A percentile compares a stretch with the other conserved stretches of the same genome.
These are phyloP conservation scores for Echium plantagineum DNA, from an alignment of 257 asterid species.

Conservation along the genomic window DNA sequence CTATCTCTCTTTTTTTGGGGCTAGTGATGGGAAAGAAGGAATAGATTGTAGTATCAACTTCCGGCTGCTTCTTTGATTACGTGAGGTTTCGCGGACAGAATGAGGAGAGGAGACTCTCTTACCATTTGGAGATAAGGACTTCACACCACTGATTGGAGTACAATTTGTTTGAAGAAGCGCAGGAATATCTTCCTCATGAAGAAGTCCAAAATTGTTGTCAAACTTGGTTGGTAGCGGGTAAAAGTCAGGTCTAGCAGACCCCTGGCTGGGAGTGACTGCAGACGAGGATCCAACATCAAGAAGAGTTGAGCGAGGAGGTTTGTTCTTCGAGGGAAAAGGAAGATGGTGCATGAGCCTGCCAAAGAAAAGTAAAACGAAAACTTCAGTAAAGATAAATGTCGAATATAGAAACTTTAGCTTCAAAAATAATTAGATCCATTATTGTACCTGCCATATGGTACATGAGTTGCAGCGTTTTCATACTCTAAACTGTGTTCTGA, in stretches of 20 bases:
- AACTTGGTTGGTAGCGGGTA: slow-evolving; percentile 46
- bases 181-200: slow-evolving; percentile 62
- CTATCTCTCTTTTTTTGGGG: slow-evolving; percentile 24
- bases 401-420: not conserved
- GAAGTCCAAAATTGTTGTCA: slow-evolving; percentile 38
- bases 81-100: slow-evolving; percentile 18
- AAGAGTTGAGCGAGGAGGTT: slow-evolving; percentile 47
- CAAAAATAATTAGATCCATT: not conserved
- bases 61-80: slow-evolving; percentile 52
- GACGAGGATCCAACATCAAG: slow-evolving; percentile 40
- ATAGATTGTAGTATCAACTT: slow-evolving; percentile 64
- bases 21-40: slow-evolving; percentile 66
- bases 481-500: slow-evolving; percentile 40
- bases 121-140: slow-evolving; percentile 62
- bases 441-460: slow-evolving; percentile 44
- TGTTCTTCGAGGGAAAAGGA: slow-evolving; percentile 48
- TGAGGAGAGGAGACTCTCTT: slow-evolving; percentile 80
- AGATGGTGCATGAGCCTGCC: slow-evolving; percentile 42
- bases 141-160: slow-evolving; percentile 42
- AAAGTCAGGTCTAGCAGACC: slow-evolving; percentile 29
- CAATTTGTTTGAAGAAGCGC: slow-evolving; percentile 48
- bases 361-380: slow-evolving; percentile 5
- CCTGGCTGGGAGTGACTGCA: slow-evolving; percentile 23
- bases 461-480: slow-evolving; percentile 57
- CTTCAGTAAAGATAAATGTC: not conserved